phyloP scores from a whole-genome alignment of 176 grass and related monocot species.

The Panicum miliaceum region DNA sequence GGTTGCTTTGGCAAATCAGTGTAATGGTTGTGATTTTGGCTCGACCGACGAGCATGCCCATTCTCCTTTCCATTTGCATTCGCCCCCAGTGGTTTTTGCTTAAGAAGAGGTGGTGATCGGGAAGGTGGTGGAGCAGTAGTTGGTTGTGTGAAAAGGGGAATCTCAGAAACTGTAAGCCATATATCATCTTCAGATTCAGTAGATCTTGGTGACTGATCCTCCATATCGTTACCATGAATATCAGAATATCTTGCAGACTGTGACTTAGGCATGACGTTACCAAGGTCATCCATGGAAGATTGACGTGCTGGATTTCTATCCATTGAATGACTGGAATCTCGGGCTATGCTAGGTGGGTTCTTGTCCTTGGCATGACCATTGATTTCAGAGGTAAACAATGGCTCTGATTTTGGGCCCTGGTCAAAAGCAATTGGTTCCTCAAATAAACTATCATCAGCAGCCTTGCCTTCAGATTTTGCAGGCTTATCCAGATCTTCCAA shows the following conservation, averaged over 20 bases:
- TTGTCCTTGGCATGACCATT: conserved; percentile 56
- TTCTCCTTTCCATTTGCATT: conserved; percentile 51
- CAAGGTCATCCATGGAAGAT: conserved; percentile 61
- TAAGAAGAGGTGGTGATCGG: conserved; percentile 74
- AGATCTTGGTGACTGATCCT: conserved; percentile 64
- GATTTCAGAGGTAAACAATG: conserved; percentile 55
- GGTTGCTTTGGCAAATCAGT: conserved; percentile 55
- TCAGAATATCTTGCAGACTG: conserved; percentile 62
- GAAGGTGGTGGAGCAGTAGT: conserved; percentile 89
- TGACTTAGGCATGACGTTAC: conserved; percentile 49
- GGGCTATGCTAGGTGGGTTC: conserved; percentile 40
- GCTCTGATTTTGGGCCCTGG: conserved; percentile 52
- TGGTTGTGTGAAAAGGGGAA: conserved; percentile 85
- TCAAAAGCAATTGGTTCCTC: conserved; percentile 60
- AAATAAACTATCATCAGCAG: conserved; percentile 51
- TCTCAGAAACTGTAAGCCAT: conserved; percentile 98
- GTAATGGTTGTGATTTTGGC: conserved; percentile 59
- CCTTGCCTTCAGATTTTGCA: conserved; percentile 43
- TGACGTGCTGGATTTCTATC: conserved; percentile 48
- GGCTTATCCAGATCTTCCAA: conserved; percentile 60
- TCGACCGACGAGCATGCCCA: conserved; percentile 38
- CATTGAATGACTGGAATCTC: conserved; percentile 52
- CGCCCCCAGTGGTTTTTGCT: conserved; percentile 35
- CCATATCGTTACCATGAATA: conserved; percentile 46
- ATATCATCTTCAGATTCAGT: conserved; percentile 74